Evolutionary conservation across 73 alveolate genomes (phyloP), one percentile per base, ranked within the genome.

Genomic region (Stentor coeruleus): DNA sequence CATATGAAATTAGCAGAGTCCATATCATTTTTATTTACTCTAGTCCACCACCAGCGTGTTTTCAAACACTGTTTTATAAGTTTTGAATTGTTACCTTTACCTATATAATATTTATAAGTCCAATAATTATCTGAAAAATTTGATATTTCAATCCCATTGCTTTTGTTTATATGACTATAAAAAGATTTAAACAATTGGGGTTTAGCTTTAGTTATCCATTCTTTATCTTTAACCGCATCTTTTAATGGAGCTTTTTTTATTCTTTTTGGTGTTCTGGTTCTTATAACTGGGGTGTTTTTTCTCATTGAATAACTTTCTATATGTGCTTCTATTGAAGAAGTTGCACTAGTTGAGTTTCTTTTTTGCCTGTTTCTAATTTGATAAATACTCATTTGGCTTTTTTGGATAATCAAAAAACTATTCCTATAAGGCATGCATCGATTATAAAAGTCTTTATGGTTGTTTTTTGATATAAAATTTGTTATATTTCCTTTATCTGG

Each of bases 11-110:
- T 84, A 11, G 82, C 87, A 20, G 38, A n/a, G n/a, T 76, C 38
- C 35, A 35, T 81, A 30, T 84, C 89, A 3, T 14, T 59, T 35
- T 74, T 77, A 42, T 87, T 83, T 39, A 85, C 91, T 84, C 73
- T 73, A 0, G 88, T 82, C 98, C 98, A 92, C 96, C 98, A 92
- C 88, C 93, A 92, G 72, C 98, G 41, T 42, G 59, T 38, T 55
- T 90, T 92, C 49, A 92, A 86, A 49, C 85, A 38, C 58, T 59
- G 40, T 41, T 88, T 83, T 0, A 92, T 93, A 28, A 92, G 72
- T n/a, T 57, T 35, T 28, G 92, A 84, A 74, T 92, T 92, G 84
- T 92, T 92, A 3, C 98, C 98, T 76, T 89, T 92, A 20, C 98
- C 98, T 14, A 92, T 59, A 30, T 86, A 92, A 37, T 89, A 91